Conservation (phyloP, 2,329 filamentous ascomycete genomes). For the Aureobasidium sp. region DNA sequence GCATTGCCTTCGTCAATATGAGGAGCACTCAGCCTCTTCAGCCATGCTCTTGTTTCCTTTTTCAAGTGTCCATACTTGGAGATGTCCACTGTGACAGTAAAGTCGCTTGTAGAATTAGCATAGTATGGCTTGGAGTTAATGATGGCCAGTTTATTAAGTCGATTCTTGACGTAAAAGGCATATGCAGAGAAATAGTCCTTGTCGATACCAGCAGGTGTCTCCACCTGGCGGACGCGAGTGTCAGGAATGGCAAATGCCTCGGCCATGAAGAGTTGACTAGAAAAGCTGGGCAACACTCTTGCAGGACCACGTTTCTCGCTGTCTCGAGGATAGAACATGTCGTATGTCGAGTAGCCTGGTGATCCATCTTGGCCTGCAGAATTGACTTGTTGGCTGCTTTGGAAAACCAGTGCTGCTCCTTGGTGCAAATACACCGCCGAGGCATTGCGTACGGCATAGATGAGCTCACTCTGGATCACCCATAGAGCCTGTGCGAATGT, state of each 20-base stretch:
- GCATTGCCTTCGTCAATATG: constrained; percentile 23
- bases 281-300: constrained; percentile 24
- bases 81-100: constrained; percentile 20
- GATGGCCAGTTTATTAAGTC: constrained; percentile 24
- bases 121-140: constrained; percentile 26
- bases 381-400: constrained; percentile 25
- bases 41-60: constrained; percentile 10
- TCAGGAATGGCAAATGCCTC: constrained; percentile 24
- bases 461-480: constrained; percentile 34
- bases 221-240: constrained; percentile 22
- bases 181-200: constrained; percentile 25
- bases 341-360: constrained; percentile 26
- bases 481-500: constrained; percentile 37
- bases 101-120: constrained; percentile 24
- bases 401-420: constrained; percentile 27
- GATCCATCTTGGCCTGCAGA: constrained; percentile 23
- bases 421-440: constrained; percentile 33
- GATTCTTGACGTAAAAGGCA: constrained; percentile 22
- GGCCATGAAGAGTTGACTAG: constrained; percentile 24
- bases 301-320: constrained; percentile 22
- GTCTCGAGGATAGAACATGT: constrained; percentile 24
- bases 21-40: constrained; percentile 26
- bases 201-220: constrained; percentile 20
- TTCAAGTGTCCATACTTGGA: neutral
- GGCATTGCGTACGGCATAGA: constrained; percentile 35